phyloP scores from a whole-genome alignment of 495 filamentous ascomycete genomes.

The Neurospora sp. region DNA sequence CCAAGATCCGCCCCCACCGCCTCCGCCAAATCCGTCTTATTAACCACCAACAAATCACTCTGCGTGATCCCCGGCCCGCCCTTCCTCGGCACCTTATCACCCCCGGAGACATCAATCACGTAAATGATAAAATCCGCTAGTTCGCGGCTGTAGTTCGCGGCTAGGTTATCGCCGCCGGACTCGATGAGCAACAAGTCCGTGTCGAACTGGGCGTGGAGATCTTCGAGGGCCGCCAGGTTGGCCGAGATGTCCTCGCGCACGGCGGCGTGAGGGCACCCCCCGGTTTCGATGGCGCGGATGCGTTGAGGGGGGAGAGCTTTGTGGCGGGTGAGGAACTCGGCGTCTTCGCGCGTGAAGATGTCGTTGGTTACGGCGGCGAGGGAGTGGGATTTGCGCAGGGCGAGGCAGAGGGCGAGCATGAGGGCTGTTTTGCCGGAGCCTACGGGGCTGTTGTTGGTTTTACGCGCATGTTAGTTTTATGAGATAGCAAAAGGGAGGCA shows the following conservation, averaged over 20 bases:
- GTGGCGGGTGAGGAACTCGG: constrained; percentile 88
- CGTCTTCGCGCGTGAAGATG: constrained; percentile 97
- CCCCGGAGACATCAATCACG: constrained; percentile 95
- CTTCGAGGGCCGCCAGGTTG: constrained; percentile 86
- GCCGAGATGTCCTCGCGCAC: constrained; percentile 94
- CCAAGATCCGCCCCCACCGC: constrained; percentile 80
- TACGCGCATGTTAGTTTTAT: too few relatives aligned
- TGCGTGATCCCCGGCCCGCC: constrained; percentile 96
- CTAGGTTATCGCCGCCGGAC: constrained; percentile 89
- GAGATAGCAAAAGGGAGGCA: too few relatives aligned
- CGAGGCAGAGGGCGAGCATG: constrained; percentile 80
- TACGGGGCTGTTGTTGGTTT: constrained; percentile 55
- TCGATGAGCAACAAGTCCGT: constrained; percentile 82
- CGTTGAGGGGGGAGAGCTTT: constrained; percentile 68
- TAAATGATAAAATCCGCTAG: constrained; percentile 96
- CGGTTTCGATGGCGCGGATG: constrained; percentile 94
- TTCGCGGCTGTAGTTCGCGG: constrained; percentile 90
- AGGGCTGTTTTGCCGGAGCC: constrained; percentile 96
- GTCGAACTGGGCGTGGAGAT: constrained; percentile 64
- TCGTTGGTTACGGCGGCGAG: constrained; percentile 97
- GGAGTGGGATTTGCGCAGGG: constrained; percentile 64
- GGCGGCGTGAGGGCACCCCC: constrained; percentile 93
- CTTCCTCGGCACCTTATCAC: constrained; percentile 93
- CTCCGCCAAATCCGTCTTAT: constrained; percentile 93
- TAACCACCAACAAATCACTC: constrained; percentile 82